Conservation (phyloP, 768 basidiomycete species). For the Leccinum boreale region DNA sequence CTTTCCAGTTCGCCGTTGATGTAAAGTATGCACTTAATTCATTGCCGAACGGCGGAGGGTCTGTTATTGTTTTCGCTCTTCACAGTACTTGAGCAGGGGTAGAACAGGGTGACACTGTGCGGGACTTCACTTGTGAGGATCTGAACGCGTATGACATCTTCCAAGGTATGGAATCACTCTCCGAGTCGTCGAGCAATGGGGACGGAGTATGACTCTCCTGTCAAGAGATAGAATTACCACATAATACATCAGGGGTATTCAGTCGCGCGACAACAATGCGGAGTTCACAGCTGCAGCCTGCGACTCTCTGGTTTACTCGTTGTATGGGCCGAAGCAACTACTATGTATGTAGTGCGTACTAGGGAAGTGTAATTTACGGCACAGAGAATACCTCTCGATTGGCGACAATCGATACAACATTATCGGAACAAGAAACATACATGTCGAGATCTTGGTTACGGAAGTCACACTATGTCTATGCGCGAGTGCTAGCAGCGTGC, state of each 20-base stretch:
- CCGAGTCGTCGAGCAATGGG: background rate
- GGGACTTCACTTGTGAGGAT: background rate
- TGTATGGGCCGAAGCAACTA: background rate
- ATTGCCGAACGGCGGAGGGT: background rate
- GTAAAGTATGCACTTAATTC: background rate
- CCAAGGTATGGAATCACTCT: background rate
- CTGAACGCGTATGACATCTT: background rate
- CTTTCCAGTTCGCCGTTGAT: background rate
- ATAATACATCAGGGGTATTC: too few relatives aligned
- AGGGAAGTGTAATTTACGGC: too few relatives aligned
- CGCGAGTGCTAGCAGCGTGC: background rate
- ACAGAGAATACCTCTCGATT: too few relatives aligned
- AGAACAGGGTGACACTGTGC: background rate
- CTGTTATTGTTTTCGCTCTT: background rate
- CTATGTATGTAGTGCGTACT: background rate
- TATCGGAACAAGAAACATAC: background rate
- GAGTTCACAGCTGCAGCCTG: too few relatives aligned
- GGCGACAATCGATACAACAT: background rate
- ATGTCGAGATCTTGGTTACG: background rate
- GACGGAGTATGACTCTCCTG: too few relatives aligned
- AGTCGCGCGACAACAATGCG: too few relatives aligned
- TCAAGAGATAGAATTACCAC: too few relatives aligned
- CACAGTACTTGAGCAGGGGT: background rate
- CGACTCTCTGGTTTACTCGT: background rate
- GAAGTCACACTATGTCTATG: background rate